A percentile compares a stretch with the other conserved stretches of the same genome.
These are phyloP conservation scores for Apiospora aurea DNA, from an alignment of 2,329 filamentous ascomycete genomes.

Conservation along the genomic window DNA sequence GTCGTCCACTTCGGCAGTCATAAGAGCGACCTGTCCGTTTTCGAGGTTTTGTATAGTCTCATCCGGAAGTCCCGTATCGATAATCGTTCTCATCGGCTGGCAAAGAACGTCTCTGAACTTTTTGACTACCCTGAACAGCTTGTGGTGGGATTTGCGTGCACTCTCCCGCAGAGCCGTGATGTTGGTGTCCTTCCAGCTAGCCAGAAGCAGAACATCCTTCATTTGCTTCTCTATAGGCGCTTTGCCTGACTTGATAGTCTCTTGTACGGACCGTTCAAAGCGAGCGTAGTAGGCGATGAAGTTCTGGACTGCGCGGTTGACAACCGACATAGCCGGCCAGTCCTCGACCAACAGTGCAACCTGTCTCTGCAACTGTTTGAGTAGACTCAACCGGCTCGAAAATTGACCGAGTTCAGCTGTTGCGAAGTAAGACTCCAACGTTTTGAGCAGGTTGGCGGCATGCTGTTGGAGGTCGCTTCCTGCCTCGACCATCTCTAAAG, in stretches of 20 bases:
- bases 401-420: conserved; percentile 85
- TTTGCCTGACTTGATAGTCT: conserved; percentile 72
- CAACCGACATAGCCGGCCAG: conserved; percentile 61
- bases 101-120: conserved; percentile 86
- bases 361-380: conserved; percentile 71
- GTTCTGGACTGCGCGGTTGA: conserved; percentile 74
- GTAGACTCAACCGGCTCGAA: conserved; percentile 72
- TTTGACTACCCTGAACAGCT: conserved; percentile 87
- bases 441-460: conserved; percentile 73
- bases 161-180: conserved; percentile 89
- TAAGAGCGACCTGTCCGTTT: conserved; percentile 31
- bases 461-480: conserved; percentile 68
- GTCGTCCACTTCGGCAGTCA: conserved; percentile 39
- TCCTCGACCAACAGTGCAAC: conserved; percentile 67
- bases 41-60: conserved; percentile 38
- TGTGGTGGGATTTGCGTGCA: conserved; percentile 87
- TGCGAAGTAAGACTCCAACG: conserved; percentile 80
- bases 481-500: conserved; percentile 69
- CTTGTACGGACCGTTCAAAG: conserved; percentile 71
- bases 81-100: conserved; percentile 74
- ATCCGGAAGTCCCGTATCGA: conserved; percentile 67
- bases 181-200: conserved; percentile 98
- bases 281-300: conserved; percentile 79
- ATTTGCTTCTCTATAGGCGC: conserved; percentile 85
- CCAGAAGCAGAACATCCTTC: conserved; percentile 89